Evolutionary conservation across 2,329 filamentous ascomycete species (phyloP), one percentile per base, ranked within the genome.

Genomic region (Alternaria conjuncta): DNA sequence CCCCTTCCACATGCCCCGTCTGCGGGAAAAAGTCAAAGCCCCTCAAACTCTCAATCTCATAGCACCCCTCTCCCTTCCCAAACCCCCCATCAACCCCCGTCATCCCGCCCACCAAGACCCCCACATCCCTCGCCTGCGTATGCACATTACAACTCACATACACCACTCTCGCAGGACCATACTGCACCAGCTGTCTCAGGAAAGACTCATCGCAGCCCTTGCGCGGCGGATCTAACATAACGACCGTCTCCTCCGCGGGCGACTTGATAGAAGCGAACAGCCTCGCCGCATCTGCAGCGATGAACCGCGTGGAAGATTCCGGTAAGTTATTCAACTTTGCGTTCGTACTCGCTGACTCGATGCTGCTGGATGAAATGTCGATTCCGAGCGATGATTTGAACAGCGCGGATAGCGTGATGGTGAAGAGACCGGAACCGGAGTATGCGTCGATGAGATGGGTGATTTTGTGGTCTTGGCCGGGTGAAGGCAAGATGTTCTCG

Each of bases 121-220:
- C 96, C 1, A 99, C 90, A 80, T 99, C 96, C 57, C 96, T 85
- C 13, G 96, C 96, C 85, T 98, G 96, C 9, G 95, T 98, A 78
- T 99, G 96, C 68, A 99, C 96, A 75, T 99, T 99, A 75, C 96
- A 99, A 77, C 92, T 97, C 44, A 99, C 95, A 78, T 99, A 99
- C 5, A 97, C 89, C 11, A 99, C 88, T 63, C 96, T 86, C 67
- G 86, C 86, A 0, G 96, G 95, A 1, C 87, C 91, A 73, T 92
- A 97, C 6, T 83, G 81, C 57, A 97, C 82, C 74, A 99, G 81
- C 83, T 99, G 96, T 15, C 84, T 81, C 45, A 99, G 82, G 79
- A 99, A 99, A 67, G 87, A 87, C 51, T 89, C 88, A 72, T 97
- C 95, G 78, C 96, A 98, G 10, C 96, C 96, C 80, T 98, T 99